Evolutionary conservation across 1,139 yeast genomes (phyloP), one percentile per base, ranked within the genome.

Genomic region (Yamadazyma mexicana): DNA sequence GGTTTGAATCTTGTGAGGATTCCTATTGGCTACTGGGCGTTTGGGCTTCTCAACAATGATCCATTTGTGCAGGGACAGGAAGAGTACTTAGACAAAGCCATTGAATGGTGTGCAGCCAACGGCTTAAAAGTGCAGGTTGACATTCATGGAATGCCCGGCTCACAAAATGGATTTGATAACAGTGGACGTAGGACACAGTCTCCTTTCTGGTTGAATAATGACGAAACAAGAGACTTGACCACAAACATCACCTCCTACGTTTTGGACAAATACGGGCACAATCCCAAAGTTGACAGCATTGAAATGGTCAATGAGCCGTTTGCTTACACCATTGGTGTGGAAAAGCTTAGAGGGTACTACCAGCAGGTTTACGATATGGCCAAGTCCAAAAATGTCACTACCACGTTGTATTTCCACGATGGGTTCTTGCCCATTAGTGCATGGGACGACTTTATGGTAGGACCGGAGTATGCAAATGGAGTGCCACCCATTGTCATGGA

Each of bases 1-100:
- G 59, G 59, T 1, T 40, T 59, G 22, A 59, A 59, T 34, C 40
- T 57, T 35, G 56, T 58, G 1, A 43, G 64, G 33, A 49, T 59
- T 11, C 64, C 63, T 3, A 47, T 59, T 25, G 62, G 62, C 1
- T 59, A 59, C 41, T 59, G 64, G 64, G 62, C 63, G 1, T 59
- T 56, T 47, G 50, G 44, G 2, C 32, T 44, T 26, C 37, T 56
- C 14, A 36, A 37, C 1, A 46, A 47, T 34, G 63, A 58, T 35
- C 59, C 60, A 2, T 59, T 54, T 38, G 46, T 54, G 4, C 54
- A 42, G 34, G 64, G 63, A 6, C 62, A 56, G 43, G 58, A 56
- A 34, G 14, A 36, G 9, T 59, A 56, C 38, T 48, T 59, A 33
- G 62, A 58, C 34, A 36, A 37, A 23, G 62, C 62, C 1, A 45